Evolutionary conservation across 1,284 basidiomycete genomes (phyloP).

Genomic region (Wallemia hederae): DNA sequence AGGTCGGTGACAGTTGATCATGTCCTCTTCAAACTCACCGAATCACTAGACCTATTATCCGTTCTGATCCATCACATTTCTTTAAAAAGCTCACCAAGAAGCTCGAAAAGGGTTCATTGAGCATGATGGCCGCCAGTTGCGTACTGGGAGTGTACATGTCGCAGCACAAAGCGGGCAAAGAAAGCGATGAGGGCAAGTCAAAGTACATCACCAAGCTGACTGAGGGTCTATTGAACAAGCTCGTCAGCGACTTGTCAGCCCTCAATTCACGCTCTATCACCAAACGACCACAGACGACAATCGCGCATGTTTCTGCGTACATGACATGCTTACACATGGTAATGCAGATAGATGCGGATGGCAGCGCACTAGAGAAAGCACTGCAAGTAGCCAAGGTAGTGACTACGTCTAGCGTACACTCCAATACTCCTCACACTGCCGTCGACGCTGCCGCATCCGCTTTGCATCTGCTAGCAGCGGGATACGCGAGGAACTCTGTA

Average conservation of each 20-base stretch:
- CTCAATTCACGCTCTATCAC: too few relatives aligned
- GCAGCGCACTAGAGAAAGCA: neutral
- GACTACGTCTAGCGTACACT: neutral
- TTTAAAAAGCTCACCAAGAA: neutral
- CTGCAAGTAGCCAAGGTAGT: neutral
- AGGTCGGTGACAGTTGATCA: neutral
- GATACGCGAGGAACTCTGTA: neutral
- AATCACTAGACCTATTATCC: neutral
- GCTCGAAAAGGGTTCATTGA: neutral
- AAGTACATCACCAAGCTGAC: neutral
- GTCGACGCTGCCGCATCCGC: neutral
- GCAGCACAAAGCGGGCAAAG: too few relatives aligned
- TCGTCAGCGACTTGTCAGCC: too few relatives aligned
- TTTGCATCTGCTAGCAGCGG: neutral
- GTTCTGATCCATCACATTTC: neutral
- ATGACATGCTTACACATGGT: too few relatives aligned
- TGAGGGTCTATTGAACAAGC: too few relatives aligned
- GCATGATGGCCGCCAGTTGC: neutral
- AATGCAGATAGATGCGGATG: too few relatives aligned
- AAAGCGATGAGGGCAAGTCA: neutral
- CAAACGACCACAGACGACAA: too few relatives aligned
- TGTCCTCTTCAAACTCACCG: too few relatives aligned
- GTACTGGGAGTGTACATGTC: neutral
- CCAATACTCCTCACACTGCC: neutral
- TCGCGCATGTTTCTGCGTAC: too few relatives aligned